Conservation (phyloP, 208 protist genomes). For the Crithidia expoeki region DNA sequence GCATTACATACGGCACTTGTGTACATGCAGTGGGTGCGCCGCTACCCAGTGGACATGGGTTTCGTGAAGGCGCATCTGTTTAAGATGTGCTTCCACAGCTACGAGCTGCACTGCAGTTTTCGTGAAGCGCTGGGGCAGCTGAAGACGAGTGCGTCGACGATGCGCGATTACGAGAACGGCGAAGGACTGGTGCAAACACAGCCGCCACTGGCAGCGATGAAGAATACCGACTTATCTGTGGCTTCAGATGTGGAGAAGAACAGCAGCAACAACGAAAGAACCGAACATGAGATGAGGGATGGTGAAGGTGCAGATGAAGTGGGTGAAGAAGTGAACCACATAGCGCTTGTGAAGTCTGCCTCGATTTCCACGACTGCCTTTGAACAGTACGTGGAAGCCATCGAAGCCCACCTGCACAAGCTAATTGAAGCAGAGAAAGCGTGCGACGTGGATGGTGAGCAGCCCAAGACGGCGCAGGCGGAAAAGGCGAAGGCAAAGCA, state of each 20-base stretch:
- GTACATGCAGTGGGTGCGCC: slow-evolving; percentile 63
- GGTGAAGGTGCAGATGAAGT: too few species aligned
- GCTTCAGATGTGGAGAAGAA: background rate
- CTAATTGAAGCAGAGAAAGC: slow-evolving; percentile 38
- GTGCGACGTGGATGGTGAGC: slow-evolving; percentile 39
- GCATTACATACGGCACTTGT: slow-evolving; percentile 52
- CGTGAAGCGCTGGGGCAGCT: slow-evolving; percentile 51
- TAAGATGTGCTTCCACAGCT: slow-evolving; percentile 89
- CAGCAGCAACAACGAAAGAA: background rate
- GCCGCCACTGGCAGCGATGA: slow-evolving; percentile 2
- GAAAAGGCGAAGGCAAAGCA: slow-evolving; percentile 41
- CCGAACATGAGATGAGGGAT: too few species aligned
- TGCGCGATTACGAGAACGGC: background rate
- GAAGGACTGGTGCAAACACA: background rate
- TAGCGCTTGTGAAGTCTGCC: too few species aligned
- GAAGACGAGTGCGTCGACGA: slow-evolving; percentile 19
- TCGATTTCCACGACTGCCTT: slow-evolving; percentile 8
- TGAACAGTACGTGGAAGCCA: slow-evolving; percentile 29
- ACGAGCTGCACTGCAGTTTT: slow-evolving; percentile 57
- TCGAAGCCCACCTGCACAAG: slow-evolving; percentile 41
- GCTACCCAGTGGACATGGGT: slow-evolving; percentile 60
- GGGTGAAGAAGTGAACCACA: slow-evolving; percentile 4
- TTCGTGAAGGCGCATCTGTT: slow-evolving; percentile 91
- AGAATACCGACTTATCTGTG: background rate
- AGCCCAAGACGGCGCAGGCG: slow-evolving; percentile 45